Evolutionary conservation across 768 basidiomycete species (phyloP), one percentile per base, ranked within the genome.

Genomic region (Xanthoconium purpureum): DNA sequence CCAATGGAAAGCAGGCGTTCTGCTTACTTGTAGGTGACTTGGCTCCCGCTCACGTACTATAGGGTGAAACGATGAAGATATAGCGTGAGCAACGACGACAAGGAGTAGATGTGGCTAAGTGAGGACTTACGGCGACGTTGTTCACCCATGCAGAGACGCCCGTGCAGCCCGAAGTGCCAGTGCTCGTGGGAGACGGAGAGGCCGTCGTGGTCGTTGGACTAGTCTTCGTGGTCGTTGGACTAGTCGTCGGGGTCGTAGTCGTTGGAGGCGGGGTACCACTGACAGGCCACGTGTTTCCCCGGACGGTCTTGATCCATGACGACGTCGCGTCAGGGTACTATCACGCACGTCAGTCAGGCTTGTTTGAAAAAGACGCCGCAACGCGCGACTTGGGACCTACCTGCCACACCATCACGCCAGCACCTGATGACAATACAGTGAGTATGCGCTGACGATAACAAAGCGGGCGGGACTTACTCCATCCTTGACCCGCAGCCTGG

Each of bases 401-500:
- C 71, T 78, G 68, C 77, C 77, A 78, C 14, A 72, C 74, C 73
- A 76, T 76, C 24, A 75, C 76, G 8, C 77, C 76, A 0, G 50
- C 75, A 56, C 62, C 76, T 77, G 3, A 40, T 17, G 24, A 9
- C 17, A 13, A 20, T n/a, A 17, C 15, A 6, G 30, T 58, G 11
- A 65, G 59, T 10, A 18, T 38, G 11, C 1, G 2, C 9, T 18
- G 15, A 12, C 11, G 14, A 43, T 12, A 17, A 37, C 32, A 54
- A 24, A 24, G 24, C 44, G 14, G 6, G 40, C 24, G 15, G 9
- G 29, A 74, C 85, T 71, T 57, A 85, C 84, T 79, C 89, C 89
- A 91, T 30, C 87, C 88, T 55, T 78, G 55, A n/a, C 60, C 63
- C 60, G 83, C 80, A 0, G 85, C 89, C 68, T 84, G 74, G 17